These are phyloP conservation scores for Claviceps maximensis DNA, from an alignment of 2,329 filamentous ascomycete genomes.

Conservation along the genomic window DNA sequence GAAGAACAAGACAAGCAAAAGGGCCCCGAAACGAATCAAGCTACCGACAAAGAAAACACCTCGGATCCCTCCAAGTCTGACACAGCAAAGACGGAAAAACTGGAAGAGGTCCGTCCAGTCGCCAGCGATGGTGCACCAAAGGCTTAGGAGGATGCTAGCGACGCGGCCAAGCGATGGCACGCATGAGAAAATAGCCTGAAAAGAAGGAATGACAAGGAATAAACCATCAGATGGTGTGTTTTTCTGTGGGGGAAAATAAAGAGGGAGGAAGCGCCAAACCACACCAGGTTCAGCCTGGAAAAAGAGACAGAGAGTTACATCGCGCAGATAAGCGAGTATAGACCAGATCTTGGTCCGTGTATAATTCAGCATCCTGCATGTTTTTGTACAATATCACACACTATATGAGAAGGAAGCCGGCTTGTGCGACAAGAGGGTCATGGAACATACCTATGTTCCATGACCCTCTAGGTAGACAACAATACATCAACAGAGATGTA, in stretches of 20 bases:
- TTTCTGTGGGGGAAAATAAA: neutral
- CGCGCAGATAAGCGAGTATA: neutral
- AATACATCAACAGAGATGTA: neutral
- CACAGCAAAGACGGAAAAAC: slow-evolving; percentile 8
- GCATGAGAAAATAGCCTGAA: slow-evolving; percentile 8
- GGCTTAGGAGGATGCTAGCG: slow-evolving; percentile 18
- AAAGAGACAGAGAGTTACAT: neutral
- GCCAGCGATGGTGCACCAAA: slow-evolving; percentile 7
- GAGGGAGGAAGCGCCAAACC: neutral
- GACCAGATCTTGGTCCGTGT: slow-evolving; percentile 2
- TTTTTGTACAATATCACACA: slow-evolving; percentile 6
- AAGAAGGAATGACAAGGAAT: slow-evolving; percentile 9
- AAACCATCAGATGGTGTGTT: neutral
- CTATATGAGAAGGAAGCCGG: slow-evolving; percentile 2
- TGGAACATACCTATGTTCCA: too few relatives aligned
- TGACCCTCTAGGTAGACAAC: too few relatives aligned
- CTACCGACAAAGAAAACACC: slow-evolving; percentile 3
- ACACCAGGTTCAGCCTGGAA: neutral
- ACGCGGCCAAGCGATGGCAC: slow-evolving; percentile 15
- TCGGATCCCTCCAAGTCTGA: slow-evolving; percentile 1
- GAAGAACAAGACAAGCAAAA: neutral
- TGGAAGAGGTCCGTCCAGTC: slow-evolving; percentile 1
- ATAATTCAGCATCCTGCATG: slow-evolving; percentile 5
- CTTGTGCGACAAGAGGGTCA: neutral
- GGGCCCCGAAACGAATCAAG: neutral